Evolutionary conservation across 225 moss, liverwort and hornwort species (phyloP).

Genomic region (Physcomitrellopsis africana): DNA sequence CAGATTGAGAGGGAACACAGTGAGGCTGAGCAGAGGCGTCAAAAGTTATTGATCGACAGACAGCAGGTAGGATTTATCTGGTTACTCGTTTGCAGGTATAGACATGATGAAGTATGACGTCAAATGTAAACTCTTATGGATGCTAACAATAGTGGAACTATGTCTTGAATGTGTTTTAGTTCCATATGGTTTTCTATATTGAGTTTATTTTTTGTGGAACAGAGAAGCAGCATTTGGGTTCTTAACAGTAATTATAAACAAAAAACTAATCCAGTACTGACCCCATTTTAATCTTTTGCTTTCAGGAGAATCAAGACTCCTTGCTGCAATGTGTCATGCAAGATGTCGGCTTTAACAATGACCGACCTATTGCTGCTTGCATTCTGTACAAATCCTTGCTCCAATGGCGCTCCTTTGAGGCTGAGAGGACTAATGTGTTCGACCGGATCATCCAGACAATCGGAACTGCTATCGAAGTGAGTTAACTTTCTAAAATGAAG

Average conservation of each 20-base stretch:
- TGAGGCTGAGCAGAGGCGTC: conserved; percentile 82
- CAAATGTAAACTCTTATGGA: background rate
- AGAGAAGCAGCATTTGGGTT: background rate
- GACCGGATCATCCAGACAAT: conserved; percentile 94
- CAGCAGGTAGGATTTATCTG: conserved; percentile 61
- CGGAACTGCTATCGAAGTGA: conserved; percentile 86
- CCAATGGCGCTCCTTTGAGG: conserved; percentile 96
- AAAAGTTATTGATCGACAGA: conserved; percentile 83
- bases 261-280: background rate
- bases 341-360: conserved; percentile 90
- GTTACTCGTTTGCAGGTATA: background rate
- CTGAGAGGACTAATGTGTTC: conserved; percentile 93
- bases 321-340: conserved; percentile 92
- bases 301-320: conserved; percentile 95
- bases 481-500: background rate
- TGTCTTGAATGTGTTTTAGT: no score
- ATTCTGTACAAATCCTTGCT: conserved; percentile 91
- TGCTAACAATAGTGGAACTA: background rate
- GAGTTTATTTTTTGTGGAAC: background rate
- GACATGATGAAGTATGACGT: background rate
- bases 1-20: conserved; percentile 82
- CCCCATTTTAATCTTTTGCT: background rate
- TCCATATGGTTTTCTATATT: no score
- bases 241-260: background rate
- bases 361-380: conserved; percentile 88